Conservation (phyloP, 148 eudicot genomes). For the Salicornia ramosissima region DNA sequence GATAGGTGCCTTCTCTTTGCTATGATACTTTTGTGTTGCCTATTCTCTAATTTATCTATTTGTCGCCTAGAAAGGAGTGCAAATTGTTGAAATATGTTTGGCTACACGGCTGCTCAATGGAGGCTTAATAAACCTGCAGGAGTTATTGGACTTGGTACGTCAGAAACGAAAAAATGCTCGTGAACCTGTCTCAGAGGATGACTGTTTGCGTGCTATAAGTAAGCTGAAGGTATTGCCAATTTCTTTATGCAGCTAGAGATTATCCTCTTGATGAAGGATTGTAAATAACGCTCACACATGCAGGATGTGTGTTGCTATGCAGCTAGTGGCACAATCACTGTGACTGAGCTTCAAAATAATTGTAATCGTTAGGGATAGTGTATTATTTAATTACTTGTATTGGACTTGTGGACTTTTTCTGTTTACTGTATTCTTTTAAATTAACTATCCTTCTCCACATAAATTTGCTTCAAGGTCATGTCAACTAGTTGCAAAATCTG, state of each 20-base stretch:
- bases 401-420: not conserved
- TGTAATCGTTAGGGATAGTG: not conserved
- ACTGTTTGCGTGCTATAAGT: slow-evolving; percentile 94
- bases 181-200: slow-evolving; percentile 92
- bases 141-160: slow-evolving; percentile 61
- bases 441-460: not conserved
- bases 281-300: not conserved
- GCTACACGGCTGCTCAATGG: slow-evolving; percentile 85
- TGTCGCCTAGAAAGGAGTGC: slow-evolving; percentile 67
- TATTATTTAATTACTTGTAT: not conserved
- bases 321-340: not conserved
- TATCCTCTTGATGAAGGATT: not conserved
- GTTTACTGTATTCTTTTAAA: not conserved
- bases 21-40: not conserved
- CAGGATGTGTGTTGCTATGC: not conserved
- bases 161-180: slow-evolving; percentile 79
- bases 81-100: slow-evolving; percentile 90
- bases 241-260: too few species aligned
- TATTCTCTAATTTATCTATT: slow-evolving; percentile 20
- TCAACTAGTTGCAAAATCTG: too few species aligned
- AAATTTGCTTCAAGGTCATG: not conserved
- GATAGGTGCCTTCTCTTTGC: not conserved
- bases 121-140: slow-evolving; percentile 92
- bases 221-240: slow-evolving; percentile 78
- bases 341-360: not conserved